Evolutionary conservation across 2,329 filamentous ascomycete genomes (phyloP).

Genomic region (Metarhizium robertsii): DNA sequence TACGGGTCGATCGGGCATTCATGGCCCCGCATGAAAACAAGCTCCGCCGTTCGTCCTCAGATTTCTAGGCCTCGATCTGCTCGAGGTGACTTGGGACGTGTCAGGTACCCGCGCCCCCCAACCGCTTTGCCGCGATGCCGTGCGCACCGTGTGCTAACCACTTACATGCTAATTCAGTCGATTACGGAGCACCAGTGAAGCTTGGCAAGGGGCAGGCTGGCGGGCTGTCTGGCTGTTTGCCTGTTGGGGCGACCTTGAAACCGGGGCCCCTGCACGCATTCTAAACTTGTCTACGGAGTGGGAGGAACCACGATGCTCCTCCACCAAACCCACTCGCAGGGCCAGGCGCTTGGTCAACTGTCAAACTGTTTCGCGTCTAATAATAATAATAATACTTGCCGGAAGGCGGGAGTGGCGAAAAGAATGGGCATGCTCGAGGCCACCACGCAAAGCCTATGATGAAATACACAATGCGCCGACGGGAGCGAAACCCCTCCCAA

Average conservation of each 20-base stretch:
- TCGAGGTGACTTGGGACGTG: not conserved
- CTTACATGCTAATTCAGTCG: no score
- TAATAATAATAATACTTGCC: not conserved
- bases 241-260: not conserved
- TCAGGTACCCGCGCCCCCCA: constrained; percentile 2
- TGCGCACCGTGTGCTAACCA: not conserved
- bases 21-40: not conserved
- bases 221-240: no score
- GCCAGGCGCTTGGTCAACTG: no score
- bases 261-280: not conserved
- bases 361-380: no score
- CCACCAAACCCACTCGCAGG: no score
- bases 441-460: not conserved
- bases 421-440: not conserved
- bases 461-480: not conserved
- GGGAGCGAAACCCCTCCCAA: not conserved
- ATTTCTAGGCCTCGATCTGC: not conserved
- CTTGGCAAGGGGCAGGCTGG: not conserved
- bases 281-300: not conserved
- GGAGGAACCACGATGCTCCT: no score
- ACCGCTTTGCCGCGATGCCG: not conserved
- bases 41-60: not conserved
- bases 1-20: no score
- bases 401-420: not conserved
- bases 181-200: not conserved